Percentiles rank a stretch among this genome's conserved stretches.
Evolutionary conservation across 805 yeast species (phyloP).

Genomic region (Suhomyces prunicola): DNA sequence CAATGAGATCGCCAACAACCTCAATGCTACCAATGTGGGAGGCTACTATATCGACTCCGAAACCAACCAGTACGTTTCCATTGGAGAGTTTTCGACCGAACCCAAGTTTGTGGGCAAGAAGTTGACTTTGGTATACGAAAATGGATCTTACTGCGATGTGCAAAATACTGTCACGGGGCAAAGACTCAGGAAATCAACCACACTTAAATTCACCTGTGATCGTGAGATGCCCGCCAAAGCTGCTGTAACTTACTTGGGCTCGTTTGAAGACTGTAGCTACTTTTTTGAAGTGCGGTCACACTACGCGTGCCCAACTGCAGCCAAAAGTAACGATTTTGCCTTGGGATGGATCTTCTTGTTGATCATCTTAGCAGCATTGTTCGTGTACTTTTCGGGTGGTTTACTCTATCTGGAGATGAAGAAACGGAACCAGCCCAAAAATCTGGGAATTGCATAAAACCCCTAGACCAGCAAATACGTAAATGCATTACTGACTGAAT

Average conservation of each 20-base stretch:
- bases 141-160: conserved; percentile 59
- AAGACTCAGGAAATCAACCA: conserved; percentile 55
- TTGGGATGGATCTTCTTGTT: conserved; percentile 63
- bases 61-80: conserved; percentile 33
- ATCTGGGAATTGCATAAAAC: not conserved
- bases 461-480: not conserved
- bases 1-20: conserved; percentile 37
- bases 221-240: conserved; percentile 67
- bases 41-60: conserved; percentile 40
- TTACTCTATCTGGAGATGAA: conserved; percentile 24
- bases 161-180: conserved; percentile 42
- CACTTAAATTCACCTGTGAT: conserved; percentile 75
- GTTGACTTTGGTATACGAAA: conserved; percentile 62
- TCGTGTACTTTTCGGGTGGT: conserved; percentile 39
- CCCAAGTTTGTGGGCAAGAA: conserved; percentile 74
- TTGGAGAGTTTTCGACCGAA: conserved; percentile 51
- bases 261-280: conserved; percentile 72
- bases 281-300: conserved; percentile 81
- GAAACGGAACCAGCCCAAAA: not conserved
- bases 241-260: conserved; percentile 65
- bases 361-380: conserved; percentile 41
- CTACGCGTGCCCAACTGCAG: conserved; percentile 82
- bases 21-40: conserved; percentile 41
- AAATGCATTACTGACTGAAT: not conserved
- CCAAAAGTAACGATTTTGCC: conserved; percentile 59